A percentile compares a stretch with the other conserved stretches of the same genome.
Conservation (phyloP, 163 green algal species). For the Trebouxiophyceae sp. region DNA sequence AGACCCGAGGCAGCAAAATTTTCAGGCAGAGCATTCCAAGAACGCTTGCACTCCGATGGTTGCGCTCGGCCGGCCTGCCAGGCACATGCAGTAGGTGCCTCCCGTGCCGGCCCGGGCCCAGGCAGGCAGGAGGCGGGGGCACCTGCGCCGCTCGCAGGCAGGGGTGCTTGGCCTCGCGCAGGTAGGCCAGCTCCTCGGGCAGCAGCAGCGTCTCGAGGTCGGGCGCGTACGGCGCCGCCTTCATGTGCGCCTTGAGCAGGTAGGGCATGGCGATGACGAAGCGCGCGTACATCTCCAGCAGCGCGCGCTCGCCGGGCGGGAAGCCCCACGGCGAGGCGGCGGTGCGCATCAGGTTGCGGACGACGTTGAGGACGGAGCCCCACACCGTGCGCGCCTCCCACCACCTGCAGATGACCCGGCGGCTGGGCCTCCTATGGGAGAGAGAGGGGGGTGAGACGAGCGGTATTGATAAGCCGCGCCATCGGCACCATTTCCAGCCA, state of each 20-base stretch:
- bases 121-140: no score
- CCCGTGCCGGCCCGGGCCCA: no score
- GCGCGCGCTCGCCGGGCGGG: background rate
- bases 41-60: no score
- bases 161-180: background rate
- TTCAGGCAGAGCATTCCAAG: no score
- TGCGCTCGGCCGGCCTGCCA: no score
- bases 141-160: background rate
- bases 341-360: background rate
- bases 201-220: background rate
- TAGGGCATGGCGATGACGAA: background rate
- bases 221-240: background rate
- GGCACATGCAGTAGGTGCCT: no score
- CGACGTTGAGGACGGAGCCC: background rate
- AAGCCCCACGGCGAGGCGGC: background rate
- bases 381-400: conserved; percentile 1
- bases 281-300: background rate
- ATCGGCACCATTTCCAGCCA: no score
- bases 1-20: no score
- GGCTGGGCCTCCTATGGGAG: no score
- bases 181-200: background rate
- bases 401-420: conserved; percentile 6
- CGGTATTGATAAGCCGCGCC: no score
- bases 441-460: no score
- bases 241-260: conserved; percentile 1